A percentile compares a stretch with the other conserved stretches of the same genome.
phyloP scores from a whole-genome alignment of 208 protist species.

The Tritrichomonas musculus region DNA sequence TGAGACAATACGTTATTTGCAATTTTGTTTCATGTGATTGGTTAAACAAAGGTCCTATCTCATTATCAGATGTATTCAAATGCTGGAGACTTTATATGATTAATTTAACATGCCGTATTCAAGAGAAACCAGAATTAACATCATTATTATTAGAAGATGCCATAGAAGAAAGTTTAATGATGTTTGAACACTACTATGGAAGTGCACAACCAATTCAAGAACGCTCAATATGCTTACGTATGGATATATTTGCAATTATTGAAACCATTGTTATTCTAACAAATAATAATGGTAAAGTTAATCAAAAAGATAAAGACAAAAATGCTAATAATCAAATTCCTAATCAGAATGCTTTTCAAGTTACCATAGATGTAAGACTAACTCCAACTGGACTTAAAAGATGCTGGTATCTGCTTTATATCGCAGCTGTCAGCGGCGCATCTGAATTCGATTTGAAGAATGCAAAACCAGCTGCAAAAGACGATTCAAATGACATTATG shows the following conservation, averaged over 20 bases:
- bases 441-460: background rate
- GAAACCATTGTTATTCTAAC: background rate
- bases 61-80: background rate
- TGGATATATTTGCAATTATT: background rate
- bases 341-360: background rate
- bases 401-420: background rate
- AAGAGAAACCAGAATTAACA: constrained; percentile 2
- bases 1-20: background rate
- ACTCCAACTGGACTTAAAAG: background rate
- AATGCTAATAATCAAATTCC: no score
- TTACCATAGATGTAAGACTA: no score
- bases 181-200: background rate
- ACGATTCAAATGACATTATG: background rate
- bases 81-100: background rate
- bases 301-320: no score
- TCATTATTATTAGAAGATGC: background rate
- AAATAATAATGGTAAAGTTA: no score
- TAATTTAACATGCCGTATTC: background rate
- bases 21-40: background rate
- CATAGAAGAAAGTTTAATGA: background rate
- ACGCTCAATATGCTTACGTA: background rate
- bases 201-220: background rate
- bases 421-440: background rate
- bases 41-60: background rate
- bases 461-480: background rate